Evolutionary conservation across 2,329 filamentous ascomycete genomes (phyloP), one percentile per base, ranked within the genome.

Genomic region (Diaporthe citrichinensis): DNA sequence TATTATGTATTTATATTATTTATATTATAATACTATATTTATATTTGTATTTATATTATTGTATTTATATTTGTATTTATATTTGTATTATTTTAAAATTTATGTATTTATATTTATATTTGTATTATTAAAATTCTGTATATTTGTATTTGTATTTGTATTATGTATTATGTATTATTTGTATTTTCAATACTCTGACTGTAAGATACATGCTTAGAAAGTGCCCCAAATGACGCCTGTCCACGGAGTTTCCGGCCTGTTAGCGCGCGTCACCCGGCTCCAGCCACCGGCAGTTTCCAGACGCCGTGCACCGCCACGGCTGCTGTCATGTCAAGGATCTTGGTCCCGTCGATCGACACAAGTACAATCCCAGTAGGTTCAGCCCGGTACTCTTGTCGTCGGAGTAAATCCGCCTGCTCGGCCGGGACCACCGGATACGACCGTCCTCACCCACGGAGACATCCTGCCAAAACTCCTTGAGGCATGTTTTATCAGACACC

Each of bases 171-270:
- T n/a, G n/a, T n/a, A n/a, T n/a, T n/a, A n/a, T n/a, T n/a, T n/a
- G n/a, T n/a, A n/a, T n/a, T n/a, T n/a, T n/a, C n/a, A n/a, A n/a
- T n/a, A n/a, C n/a, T n/a, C n/a, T n/a, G n/a, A n/a, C n/a, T n/a
- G n/a, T n/a, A n/a, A n/a, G n/a, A n/a, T n/a, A n/a, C n/a, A n/a
- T n/a, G n/a, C n/a, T n/a, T n/a, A n/a, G n/a, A n/a, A n/a, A n/a
- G n/a, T n/a, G n/a, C n/a, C n/a, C n/a, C n/a, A n/a, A n/a, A n/a
- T 61, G 58, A 61, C 58, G 23, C 41, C 23, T 61, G 58, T 61
- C 23, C 17, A 61, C 58, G 58, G 23, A 25, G 34, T 25, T 23
- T 15, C n/a, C 23, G 12, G 36, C 9, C 14, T 61, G 23, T 25
- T 23, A 39, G 9, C 17, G 58, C 36, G 12, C 39, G 14, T 62